Evolutionary conservation across 108 stramenopile genomes (phyloP).

Genomic region (Schizochytrium sp.): DNA sequence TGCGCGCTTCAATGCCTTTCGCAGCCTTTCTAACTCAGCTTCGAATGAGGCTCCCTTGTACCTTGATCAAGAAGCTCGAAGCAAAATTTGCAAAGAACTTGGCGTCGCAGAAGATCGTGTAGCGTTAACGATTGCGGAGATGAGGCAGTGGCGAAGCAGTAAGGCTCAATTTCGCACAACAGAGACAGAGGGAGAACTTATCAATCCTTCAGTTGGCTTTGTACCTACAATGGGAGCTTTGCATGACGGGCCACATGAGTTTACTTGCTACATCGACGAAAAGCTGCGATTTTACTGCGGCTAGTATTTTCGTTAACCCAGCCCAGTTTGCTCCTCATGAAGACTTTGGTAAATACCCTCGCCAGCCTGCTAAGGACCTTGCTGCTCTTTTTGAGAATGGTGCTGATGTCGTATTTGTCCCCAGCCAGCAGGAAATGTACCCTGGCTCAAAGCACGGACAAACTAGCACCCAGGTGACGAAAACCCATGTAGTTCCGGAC

Average conservation of each 20-base stretch:
- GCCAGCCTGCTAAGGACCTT: slow-evolving; percentile 86
- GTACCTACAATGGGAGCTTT: slow-evolving; percentile 99
- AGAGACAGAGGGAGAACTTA: not conserved
- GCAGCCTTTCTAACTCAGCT: no score
- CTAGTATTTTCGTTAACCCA: slow-evolving; percentile 96
- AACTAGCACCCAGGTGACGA: slow-evolving; percentile 48
- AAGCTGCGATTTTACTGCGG: slow-evolving; percentile 75
- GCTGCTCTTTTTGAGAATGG: slow-evolving; percentile 71
- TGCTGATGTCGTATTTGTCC: slow-evolving; percentile 71
- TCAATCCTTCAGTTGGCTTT: slow-evolving; percentile 69
- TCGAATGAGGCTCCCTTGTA: not conserved
- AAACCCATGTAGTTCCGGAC: slow-evolving; percentile 69
- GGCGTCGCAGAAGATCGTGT: not conserved
- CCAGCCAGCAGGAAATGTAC: slow-evolving; percentile 70
- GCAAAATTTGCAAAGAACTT: not conserved
- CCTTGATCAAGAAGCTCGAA: slow-evolving; percentile 34
- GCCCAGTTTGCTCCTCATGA: slow-evolving; percentile 93
- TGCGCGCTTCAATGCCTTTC: no score
- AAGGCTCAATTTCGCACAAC: not conserved
- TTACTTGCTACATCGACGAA: slow-evolving; percentile 69
- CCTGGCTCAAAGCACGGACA: slow-evolving; percentile 41
- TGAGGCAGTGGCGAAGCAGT: not conserved
- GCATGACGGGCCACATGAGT: slow-evolving; percentile 92
- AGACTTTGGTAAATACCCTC: slow-evolving; percentile 94
- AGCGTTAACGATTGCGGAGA: not conserved